Evolutionary conservation across 257 asterid species (phyloP).

Genomic region (Apocynum venetum): DNA sequence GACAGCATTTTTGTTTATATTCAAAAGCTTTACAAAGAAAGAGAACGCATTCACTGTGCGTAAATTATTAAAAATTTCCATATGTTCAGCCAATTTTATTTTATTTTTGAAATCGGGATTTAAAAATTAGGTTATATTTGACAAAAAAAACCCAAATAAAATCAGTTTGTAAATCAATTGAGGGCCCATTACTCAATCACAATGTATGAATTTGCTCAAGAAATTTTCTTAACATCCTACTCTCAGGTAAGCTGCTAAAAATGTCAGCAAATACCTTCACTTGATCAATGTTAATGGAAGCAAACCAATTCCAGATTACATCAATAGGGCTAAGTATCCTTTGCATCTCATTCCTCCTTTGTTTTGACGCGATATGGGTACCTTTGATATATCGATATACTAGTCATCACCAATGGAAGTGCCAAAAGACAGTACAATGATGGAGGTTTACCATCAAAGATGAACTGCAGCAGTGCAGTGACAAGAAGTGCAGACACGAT

Average conservation of each 20-base stretch:
- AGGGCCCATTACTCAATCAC: not conserved
- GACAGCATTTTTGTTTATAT: no score
- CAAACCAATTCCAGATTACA: not conserved
- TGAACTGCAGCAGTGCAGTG: slow-evolving; percentile 78
- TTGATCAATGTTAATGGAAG: not conserved
- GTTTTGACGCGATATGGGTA: slow-evolving; percentile 70
- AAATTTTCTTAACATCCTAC: not conserved
- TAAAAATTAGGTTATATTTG: no score
- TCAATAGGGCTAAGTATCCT: not conserved
- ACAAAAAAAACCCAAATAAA: no score
- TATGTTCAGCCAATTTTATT: no score
- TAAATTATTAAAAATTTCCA: no score
- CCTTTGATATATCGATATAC: slow-evolving; percentile 81
- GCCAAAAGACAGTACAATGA: slow-evolving; percentile 76
- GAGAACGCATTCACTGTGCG: no score
- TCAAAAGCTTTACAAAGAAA: no score
- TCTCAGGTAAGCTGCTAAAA: not conserved
- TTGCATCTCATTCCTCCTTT: slow-evolving; percentile 27
- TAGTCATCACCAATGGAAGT: slow-evolving; percentile 75
- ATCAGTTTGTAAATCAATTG: not conserved
- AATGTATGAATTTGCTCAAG: not conserved
- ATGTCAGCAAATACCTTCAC: not conserved
- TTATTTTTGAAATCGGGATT: no score
- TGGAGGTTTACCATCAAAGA: slow-evolving; percentile 86
- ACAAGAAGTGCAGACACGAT: slow-evolving; percentile 92